Base-by-base conservation (phyloP, 805 yeast genomes). In the Candida boidinii region DNA sequence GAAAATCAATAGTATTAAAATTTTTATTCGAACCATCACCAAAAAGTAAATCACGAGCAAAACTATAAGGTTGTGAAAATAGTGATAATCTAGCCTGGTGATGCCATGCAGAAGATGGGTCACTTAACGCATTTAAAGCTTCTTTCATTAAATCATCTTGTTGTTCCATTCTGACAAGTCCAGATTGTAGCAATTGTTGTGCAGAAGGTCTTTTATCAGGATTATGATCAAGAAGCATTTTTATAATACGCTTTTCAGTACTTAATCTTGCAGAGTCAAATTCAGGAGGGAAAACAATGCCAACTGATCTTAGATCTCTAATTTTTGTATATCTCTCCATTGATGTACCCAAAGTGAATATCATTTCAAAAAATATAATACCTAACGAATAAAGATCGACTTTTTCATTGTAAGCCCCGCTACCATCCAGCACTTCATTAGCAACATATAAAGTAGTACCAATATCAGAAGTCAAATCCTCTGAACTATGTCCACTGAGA, bases 321-420 rank as follows among this genome's bases (percentile, higher is more conserved):
- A 92, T 58, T 7, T 76, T 83, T 29, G 69, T 66, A 9, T 81
- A 86, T 33, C 98, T 68, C 53, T 92, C 99, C 96, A 92, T 92
- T 2, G 86, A 88, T 0, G 99, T 92, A n/a, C 68, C 66, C 46
- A 90, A 66, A 1, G 79, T 67, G 51, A 78, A 86, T 19, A 86
- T 72, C 98, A 92, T 92, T 52, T 92, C 98, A 53, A 92, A 92
- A 50, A 92, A 86, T 1, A 92, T 92, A 23, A 92, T 76, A 3
- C 99, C 99, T 26, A 92, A 59, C 0, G 98, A 87, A 53, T 87
- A 92, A 82, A 92, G 79, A 53, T 92, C 99, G 24, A 92, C 94
- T 45, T 92, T 92, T 42, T 84, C 95, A 51, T 90, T 79, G 53
- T 92, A 92, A n/a, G 70, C 63, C 3, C 79, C 79, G 28, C 64